These are phyloP conservation scores for Halophytophthora batemanensis DNA, from an alignment of 352 stramenopile genomes.

Conservation along the genomic window DNA sequence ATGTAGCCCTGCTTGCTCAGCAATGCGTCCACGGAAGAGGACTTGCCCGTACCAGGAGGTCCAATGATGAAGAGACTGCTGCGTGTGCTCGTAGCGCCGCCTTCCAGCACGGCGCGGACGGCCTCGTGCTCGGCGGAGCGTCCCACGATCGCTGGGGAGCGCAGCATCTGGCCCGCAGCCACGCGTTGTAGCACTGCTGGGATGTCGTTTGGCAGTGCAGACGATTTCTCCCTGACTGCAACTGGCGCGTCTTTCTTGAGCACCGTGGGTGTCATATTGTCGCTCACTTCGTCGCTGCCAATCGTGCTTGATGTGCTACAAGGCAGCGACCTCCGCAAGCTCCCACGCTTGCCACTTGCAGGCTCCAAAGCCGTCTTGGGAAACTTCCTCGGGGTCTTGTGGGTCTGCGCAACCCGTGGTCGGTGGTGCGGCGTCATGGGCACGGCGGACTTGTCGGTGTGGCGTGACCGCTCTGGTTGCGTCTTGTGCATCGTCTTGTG, in stretches of 20 bases:
- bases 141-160: slow-evolving; percentile 31
- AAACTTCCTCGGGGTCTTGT: too few species aligned
- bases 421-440: slow-evolving; percentile 19
- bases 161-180: slow-evolving; percentile 20
- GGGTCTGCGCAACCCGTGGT: too few species aligned
- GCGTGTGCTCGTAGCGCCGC: not conserved
- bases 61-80: slow-evolving; percentile 64
- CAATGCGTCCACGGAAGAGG: slow-evolving; percentile 48
- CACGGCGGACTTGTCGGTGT: slow-evolving; percentile 10
- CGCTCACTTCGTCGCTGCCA: too few species aligned
- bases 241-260: slow-evolving; percentile 6
- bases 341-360: too few species aligned
- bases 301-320: too few species aligned
- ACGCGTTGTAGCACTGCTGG: slow-evolving; percentile 29
- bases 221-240: not conserved
- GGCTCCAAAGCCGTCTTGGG: too few species aligned
- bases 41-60: slow-evolving; percentile 67
- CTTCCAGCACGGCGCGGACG: slow-evolving; percentile 31
- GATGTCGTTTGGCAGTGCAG: slow-evolving; percentile 6
- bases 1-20: slow-evolving; percentile 27
- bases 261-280: too few species aligned
- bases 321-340: too few species aligned
- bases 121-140: slow-evolving; percentile 34
- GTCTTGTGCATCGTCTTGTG: slow-evolving; percentile 11
- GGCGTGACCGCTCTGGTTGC: too few species aligned